A percentile compares a stretch with the other conserved stretches of the same genome.
phyloP scores from a whole-genome alignment of 176 grass and related monocot species.

The Phragmites australis region DNA sequence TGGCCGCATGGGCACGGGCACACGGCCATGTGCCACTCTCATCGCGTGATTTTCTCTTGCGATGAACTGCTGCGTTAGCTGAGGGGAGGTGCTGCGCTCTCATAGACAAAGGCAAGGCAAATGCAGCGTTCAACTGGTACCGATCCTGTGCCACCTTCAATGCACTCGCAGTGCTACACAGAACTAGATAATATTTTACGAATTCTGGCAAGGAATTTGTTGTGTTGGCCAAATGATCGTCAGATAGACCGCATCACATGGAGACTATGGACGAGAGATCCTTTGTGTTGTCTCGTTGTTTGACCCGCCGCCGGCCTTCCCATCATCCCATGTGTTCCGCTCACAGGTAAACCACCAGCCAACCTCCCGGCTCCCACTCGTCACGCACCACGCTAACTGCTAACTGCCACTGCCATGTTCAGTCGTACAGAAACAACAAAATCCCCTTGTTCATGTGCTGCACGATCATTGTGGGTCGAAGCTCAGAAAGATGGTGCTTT shows the following conservation, averaged over 20 bases:
- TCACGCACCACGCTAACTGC: constrained; percentile 30
- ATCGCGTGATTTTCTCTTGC: not conserved
- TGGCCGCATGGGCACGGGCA: not conserved
- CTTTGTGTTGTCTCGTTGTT: not conserved
- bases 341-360: constrained; percentile 29
- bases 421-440: not conserved
- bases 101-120: not conserved
- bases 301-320: not conserved
- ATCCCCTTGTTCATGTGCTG: not conserved
- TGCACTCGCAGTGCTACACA: not conserved
- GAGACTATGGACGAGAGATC: not conserved
- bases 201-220: not conserved
- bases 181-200: not conserved
- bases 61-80: too few species aligned
- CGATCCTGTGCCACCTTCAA: not conserved
- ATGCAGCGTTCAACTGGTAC: not conserved
- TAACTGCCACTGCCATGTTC: constrained; percentile 40
- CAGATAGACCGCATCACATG: constrained; percentile 26
- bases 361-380: not conserved
- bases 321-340: constrained; percentile 40
- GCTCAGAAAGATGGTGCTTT: not conserved
- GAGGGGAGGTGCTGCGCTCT: not conserved
- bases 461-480: not conserved
- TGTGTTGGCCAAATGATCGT: not conserved
- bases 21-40: not conserved